Base-by-base conservation (phyloP, 805 yeast genomes). In the Priceomyces medius region DNA sequence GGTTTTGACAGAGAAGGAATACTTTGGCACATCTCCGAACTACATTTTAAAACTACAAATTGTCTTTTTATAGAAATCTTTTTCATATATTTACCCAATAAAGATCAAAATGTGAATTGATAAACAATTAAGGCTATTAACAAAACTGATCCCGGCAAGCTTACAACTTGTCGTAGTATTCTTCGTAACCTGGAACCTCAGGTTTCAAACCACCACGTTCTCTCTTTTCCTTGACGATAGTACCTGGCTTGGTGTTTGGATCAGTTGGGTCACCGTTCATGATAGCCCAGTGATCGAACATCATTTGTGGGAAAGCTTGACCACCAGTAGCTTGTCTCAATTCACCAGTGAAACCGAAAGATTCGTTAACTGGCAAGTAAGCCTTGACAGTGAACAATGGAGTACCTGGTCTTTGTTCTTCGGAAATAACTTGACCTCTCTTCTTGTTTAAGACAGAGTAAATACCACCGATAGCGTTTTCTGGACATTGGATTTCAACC, bases 291-390 rank as follows among this genome's bases (percentile, higher is more conserved):
- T 91, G 99, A 76, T 93, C 98, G 77, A 91, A 93, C 75, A 93
- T 95, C 95, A 93, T 82, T 81, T 91, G 98, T 79, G 99, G 99
- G 99, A 91, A 91, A 75, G 99, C 99, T 83, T 91, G 99, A 77
- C 99, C 99, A 87, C 97, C 97, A 68, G 99, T 91, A 70, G 98
- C 97, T 80, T 91, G 97, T 83, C 99, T 88, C 71, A 91, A 85
- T 68, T 90, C 96, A 81, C 95, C 93, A 64, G 96, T 85, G 96
- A 91, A 91, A 86, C 99, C 99, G 85, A 93, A 91, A 46, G 99
- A 91, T 83, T 93, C 99, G 80, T 91, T 93, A 63, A 91, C 97
- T 73, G 99, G 99, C 79, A 91, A 83, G 96, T 89, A 87, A 65
- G 99, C 99, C 88, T 91, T 93, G 76, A 91, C 95, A 65, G 96